Conservation (phyloP, 1,284 basidiomycete species). For the Psilocybe mexicana region DNA sequence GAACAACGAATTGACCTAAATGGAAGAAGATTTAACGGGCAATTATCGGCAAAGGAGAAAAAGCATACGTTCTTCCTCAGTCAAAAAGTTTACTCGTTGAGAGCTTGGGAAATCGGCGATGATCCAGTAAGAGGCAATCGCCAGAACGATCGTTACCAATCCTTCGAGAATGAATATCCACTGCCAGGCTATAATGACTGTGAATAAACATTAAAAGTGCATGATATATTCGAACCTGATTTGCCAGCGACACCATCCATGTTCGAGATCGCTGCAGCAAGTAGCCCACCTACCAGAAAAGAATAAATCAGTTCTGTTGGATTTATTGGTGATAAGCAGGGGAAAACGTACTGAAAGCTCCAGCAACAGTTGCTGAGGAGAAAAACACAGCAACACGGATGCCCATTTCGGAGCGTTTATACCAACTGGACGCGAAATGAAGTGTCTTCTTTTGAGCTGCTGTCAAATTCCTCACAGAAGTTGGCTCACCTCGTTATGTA, state of each 20-base stretch:
- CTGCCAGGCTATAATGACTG: slow-evolving; percentile 38
- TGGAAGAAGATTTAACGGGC: slow-evolving; percentile 9
- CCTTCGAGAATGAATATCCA: slow-evolving; percentile 84
- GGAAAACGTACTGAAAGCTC: slow-evolving; percentile 58
- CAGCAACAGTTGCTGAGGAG: slow-evolving; percentile 67
- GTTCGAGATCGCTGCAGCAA: slow-evolving; percentile 66
- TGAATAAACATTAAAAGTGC: slow-evolving; percentile 22
- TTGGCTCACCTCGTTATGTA: slow-evolving; percentile 51
- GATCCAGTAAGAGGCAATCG: slow-evolving; percentile 63
- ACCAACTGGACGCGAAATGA: slow-evolving; percentile 42
- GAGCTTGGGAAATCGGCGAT: slow-evolving; percentile 80
- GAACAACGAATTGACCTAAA: slow-evolving; percentile 61
- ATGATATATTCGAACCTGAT: slow-evolving; percentile 34
- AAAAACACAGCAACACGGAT: slow-evolving; percentile 64
- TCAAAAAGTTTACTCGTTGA: slow-evolving; percentile 62
- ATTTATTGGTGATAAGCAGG: not conserved
- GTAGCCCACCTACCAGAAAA: slow-evolving; percentile 46
- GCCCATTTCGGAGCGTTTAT: slow-evolving; percentile 62
- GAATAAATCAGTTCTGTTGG: not conserved
- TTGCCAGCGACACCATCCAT: slow-evolving; percentile 69
- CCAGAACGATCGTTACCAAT: slow-evolving; percentile 55
- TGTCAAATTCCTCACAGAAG: not conserved
- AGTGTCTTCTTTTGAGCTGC: not conserved
- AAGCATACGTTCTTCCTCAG: slow-evolving; percentile 57
- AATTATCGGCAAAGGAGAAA: not conserved